Conservation (phyloP, 371 early-diverging fungal genomes). For the Rhizopus microsporus region DNA sequence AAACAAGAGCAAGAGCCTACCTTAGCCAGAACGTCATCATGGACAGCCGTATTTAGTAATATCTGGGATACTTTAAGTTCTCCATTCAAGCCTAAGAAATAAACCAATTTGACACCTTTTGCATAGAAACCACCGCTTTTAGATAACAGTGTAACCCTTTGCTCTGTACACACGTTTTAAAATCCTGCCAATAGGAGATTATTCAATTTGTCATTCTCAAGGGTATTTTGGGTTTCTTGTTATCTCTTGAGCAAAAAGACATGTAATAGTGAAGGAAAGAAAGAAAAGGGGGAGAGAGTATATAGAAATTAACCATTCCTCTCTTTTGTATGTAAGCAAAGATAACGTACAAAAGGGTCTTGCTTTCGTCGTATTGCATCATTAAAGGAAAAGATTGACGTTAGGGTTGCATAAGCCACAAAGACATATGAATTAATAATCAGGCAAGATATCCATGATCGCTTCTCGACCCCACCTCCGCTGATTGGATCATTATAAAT, state of each 20-base stretch:
- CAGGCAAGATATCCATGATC: background rate
- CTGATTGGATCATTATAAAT: background rate
- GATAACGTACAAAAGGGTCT: too few species aligned
- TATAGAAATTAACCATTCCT: too few species aligned
- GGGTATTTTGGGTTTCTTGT: too few species aligned
- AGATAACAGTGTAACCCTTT: too few species aligned
- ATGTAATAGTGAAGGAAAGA: too few species aligned
- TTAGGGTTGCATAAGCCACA: background rate
- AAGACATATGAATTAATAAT: background rate
- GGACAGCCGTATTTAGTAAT: conserved; percentile 11
- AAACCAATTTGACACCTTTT: background rate
- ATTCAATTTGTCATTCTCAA: too few species aligned
- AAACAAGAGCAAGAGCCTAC: background rate
- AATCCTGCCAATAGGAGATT: too few species aligned
- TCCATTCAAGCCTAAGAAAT: conserved; percentile 16
- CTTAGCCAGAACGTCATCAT: conserved; percentile 10
- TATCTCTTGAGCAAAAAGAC: too few species aligned
- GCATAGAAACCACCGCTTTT: too few species aligned
- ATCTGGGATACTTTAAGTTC: conserved; percentile 11
- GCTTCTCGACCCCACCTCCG: background rate
- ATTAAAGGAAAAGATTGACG: conserved; percentile 1
- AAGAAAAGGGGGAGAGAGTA: too few species aligned
- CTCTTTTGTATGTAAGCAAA: too few species aligned
- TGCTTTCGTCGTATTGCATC: background rate
- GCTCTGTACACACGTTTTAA: too few species aligned